Base-by-base conservation (phyloP, 768 basidiomycete genomes). In the Naganishia onofrii region DNA sequence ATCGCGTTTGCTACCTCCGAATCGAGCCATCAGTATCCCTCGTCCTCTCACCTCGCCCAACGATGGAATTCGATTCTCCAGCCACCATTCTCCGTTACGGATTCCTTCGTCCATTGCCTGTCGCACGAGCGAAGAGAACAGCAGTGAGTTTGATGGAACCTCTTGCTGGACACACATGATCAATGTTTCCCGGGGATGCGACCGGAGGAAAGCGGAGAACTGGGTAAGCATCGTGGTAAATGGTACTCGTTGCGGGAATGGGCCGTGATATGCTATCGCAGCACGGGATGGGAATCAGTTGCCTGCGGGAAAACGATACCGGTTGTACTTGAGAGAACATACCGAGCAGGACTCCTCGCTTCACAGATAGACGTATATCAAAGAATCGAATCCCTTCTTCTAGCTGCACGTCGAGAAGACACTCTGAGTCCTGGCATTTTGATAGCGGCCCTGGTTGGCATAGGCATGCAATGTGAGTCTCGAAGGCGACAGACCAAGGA, bases 131-230 rank as follows among this genome's bases (percentile, higher is more conserved):
- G 79, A 74, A 1, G 90, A 90, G 79, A 94, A 93, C 7, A 82
- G 68, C 0, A 79, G 73, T 83, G 77, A 3, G 57, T 46, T 12
- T 3, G 86, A 82, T 0, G 84, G 87, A 73, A 91, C 89, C 78
- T 97, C 93, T 77, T 94, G 90, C 80, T 95, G 94, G 77, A 97
- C 85, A 19, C 89, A 93, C 83, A 94, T 87, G 32, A 96, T 85
- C 42, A 96, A 79, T 0, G 90, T 90, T 79, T 95, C 93, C 32
- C 83, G 84, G 10, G 82, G 83, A 0, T 90, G 84, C 0, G 85
- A 83, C 9, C 84, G 84, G 46, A 94, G 85, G 80, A 90, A 95
- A 3, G 80, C 72, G 73, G 88, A 83, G 10, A 94, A 77, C 21
- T 84, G 84, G 5, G 79, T 68, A 12, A 95, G 84, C 58, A 94